Evolutionary conservation across 371 early-diverging fungal genomes (phyloP), one percentile per base, ranked within the genome.

Genomic region (Mortierella sp.): DNA sequence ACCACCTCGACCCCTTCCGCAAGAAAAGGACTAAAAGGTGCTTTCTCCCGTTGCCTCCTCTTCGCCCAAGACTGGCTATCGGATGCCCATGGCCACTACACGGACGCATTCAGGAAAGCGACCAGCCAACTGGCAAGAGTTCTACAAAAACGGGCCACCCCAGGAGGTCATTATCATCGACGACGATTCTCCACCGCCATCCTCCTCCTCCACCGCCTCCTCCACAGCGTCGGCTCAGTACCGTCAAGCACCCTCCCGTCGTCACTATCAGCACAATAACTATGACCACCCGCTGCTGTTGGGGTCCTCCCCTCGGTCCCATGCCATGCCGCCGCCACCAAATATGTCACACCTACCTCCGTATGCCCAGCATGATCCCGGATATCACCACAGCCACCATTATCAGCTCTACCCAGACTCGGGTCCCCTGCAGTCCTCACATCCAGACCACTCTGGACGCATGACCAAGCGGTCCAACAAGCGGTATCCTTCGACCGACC

Each of bases 91-190:
- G 81, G 70, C 80, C 43, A 74, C 80, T 48, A 48, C 80, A 43
- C 58, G 74, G 74, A 74, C 68, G 16, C 63, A 73, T 56, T 49
- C 78, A 65, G 78, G 49, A 38, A 80, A 80, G 55, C 68, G 58
- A 74, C 82, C 49, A 51, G 60, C 71, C 16, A 87, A 91, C 83
- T 91, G 91, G 91, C 74, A 84, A 74, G 81, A 83, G 78, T 90
- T 89, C 77, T 90, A 90, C 72, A 88, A 87, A 81, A 90, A 91
- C 75, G 90, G 90, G 16, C 77, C 87, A 43, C 90, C 92, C 5
- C 76, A 82, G 74, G 92, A 91, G 77, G 88, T 91, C 44, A 91
- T 90, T 76, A 89, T 91, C 48, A 92, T 90, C 81, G 91, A 90
- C 49, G 92, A 91, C 79, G 90, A 91, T 54, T 84, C 91, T 27